Evolutionary conservation across 306 rosid species (phyloP).

Genomic region (cucumber (Cucumis sativus)): DNA sequence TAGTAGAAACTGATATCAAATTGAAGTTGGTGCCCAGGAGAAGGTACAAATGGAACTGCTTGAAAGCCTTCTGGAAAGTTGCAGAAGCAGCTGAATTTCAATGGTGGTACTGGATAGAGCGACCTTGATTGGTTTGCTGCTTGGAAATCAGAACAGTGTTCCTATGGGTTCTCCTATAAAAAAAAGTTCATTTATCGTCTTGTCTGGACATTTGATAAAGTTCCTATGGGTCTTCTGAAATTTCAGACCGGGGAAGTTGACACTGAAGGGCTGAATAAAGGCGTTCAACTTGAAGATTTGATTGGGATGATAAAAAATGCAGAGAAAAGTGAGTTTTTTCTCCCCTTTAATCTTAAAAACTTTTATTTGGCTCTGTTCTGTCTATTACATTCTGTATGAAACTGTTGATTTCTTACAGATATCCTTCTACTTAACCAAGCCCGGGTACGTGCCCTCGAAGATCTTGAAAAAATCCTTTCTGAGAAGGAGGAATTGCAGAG

Average conservation of each 20-base stretch:
- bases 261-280: constrained; percentile 31
- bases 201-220: neutral
- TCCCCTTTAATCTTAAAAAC: constrained; percentile 8
- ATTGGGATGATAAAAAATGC: constrained; percentile 65
- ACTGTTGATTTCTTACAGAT: constrained; percentile 31
- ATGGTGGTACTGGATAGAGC: constrained; percentile 16
- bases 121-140: constrained; percentile 17
- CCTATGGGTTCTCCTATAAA: constrained; percentile 17
- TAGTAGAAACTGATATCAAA: constrained; percentile 60
- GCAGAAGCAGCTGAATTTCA: constrained; percentile 29
- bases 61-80: constrained; percentile 48
- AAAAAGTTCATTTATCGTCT: constrained; percentile 47
- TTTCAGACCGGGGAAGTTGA: constrained; percentile 28
- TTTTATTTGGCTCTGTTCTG: neutral
- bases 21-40: constrained; percentile 53
- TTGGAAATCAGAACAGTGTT: constrained; percentile 15
- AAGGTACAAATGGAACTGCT: constrained; percentile 52
- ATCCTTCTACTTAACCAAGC: constrained; percentile 73
- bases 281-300: constrained; percentile 53
- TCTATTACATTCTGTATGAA: constrained; percentile 2
- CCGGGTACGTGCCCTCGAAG: constrained; percentile 57
- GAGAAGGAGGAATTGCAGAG: constrained; percentile 72
- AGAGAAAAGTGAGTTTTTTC: constrained; percentile 51
- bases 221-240: constrained; percentile 1
- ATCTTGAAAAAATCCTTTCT: constrained; percentile 55